Evolutionary conservation across 176 grass and related monocot genomes (phyloP).

Genomic region (Raddia guianensis): DNA sequence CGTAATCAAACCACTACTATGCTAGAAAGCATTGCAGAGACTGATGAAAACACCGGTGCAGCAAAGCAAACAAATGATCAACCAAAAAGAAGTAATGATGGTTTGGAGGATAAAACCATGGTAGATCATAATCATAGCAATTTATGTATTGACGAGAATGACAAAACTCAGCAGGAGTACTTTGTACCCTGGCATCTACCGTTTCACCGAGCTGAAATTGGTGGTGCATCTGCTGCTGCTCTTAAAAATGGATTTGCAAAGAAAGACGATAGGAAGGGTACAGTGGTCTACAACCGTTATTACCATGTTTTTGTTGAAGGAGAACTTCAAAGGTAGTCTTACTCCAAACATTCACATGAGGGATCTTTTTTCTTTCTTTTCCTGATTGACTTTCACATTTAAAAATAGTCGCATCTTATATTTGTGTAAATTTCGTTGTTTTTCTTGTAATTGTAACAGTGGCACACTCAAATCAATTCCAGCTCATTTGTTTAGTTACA

Average conservation of each 20-base stretch:
- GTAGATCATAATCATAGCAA: not conserved
- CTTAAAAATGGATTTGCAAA: constrained; percentile 83
- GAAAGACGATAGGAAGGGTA: constrained; percentile 92
- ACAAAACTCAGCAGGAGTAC: constrained; percentile 80
- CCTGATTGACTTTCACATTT: not conserved
- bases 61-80: constrained; percentile 36
- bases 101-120: constrained; percentile 31
- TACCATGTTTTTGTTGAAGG: constrained; percentile 98
- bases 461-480: not conserved
- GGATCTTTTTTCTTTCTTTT: not conserved
- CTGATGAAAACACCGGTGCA: constrained; percentile 43
- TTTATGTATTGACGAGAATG: constrained; percentile 31
- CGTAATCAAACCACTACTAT: constrained; percentile 51
- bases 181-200: constrained; percentile 99
- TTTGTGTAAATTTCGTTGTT: not conserved
- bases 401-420: not conserved
- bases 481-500: constrained; percentile 15
- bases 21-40: constrained; percentile 80
- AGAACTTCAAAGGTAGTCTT: constrained; percentile 82
- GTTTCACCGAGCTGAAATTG: constrained; percentile 93
- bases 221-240: constrained; percentile 72
- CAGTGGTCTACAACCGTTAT: constrained; percentile 89
- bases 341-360: constrained; percentile 15
- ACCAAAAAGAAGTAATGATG: constrained; percentile 36
- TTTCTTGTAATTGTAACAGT: not conserved